Evolutionary conservation across 2,329 filamentous ascomycete genomes (phyloP).

Genomic region (Fusarium sulawesiense): DNA sequence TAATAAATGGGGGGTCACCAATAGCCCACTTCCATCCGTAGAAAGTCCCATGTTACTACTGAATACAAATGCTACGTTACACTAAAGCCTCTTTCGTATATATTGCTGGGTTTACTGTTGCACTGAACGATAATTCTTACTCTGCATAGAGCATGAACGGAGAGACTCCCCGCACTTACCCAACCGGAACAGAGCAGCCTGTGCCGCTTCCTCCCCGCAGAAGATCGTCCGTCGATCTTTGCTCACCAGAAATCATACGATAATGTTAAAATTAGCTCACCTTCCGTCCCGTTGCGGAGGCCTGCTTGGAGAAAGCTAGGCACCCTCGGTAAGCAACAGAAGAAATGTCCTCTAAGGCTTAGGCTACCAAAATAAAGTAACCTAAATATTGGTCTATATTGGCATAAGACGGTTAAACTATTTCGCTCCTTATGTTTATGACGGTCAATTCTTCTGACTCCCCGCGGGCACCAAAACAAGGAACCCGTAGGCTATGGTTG

Average conservation of each 20-base stretch:
- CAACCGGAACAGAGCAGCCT: background rate
- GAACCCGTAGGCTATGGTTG: no score
- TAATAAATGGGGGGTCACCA: background rate
- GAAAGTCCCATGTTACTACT: background rate
- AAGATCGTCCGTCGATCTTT: background rate
- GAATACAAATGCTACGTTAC: background rate
- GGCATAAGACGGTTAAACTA: no score
- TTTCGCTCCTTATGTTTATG: no score
- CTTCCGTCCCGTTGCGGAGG: background rate
- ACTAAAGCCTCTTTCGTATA: background rate
- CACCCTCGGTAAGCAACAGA: no score
- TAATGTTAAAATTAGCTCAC: background rate
- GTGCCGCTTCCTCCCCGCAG: background rate
- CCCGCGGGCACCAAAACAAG: no score
- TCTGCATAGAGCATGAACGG: background rate
- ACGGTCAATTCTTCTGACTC: no score
- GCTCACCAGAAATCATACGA: background rate
- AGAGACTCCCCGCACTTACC: background rate
- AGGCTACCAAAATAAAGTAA: no score
- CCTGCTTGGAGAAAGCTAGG: background rate
- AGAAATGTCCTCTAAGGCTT: no score
- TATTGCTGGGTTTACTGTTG: background rate
- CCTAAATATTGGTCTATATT: no score
- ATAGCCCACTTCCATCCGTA: no score
- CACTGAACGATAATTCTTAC: rapidly evolving